Evolutionary conservation across 2,329 filamentous ascomycete species (phyloP).

Genomic region (Zasmidium cellare): DNA sequence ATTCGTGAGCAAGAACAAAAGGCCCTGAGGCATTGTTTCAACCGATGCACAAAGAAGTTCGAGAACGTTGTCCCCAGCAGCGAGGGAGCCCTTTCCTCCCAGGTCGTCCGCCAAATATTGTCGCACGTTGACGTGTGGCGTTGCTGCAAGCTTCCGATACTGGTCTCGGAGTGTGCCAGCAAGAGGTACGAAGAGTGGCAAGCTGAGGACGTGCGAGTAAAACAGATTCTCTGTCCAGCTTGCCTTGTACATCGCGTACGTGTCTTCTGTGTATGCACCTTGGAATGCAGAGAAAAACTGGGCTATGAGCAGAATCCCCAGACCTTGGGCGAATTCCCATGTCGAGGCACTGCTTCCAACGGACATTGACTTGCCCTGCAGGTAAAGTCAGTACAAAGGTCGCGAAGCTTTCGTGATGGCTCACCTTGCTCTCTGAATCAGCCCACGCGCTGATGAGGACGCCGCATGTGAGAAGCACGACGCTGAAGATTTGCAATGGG

Average conservation of each 20-base stretch:
- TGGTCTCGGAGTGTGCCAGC: conserved; percentile 64
- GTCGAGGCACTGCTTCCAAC: conserved; percentile 41
- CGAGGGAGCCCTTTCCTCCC: conserved; percentile 4
- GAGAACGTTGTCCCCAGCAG: conserved; percentile 9
- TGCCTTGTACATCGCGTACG: conserved; percentile 80
- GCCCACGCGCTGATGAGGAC: conserved; percentile 88
- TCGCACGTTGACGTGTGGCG: conserved; percentile 43
- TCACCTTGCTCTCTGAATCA: conserved; percentile 80
- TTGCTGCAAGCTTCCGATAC: conserved; percentile 63
- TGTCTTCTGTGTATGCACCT: conserved; percentile 91
- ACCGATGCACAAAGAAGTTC: conserved; percentile 13
- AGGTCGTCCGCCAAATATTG: conserved; percentile 8
- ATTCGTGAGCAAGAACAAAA: conserved; percentile 71
- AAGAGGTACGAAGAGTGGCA: conserved; percentile 76
- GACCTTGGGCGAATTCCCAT: conserved; percentile 64
- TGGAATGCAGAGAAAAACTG: conserved; percentile 91
- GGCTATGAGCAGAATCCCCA: conserved; percentile 80
- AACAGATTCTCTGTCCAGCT: conserved; percentile 97
- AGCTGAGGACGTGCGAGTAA: conserved; percentile 77
- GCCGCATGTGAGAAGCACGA: conserved; percentile 78
- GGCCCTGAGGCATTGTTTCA: conserved; percentile 60
- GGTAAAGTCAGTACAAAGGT: conserved; percentile 8
- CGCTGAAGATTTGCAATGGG: conserved; percentile 74
- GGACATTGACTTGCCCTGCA: conserved; percentile 44
- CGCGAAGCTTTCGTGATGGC: conserved; percentile 16